Conservation (phyloP, 2,329 filamentous ascomycete genomes). For the Aspergillus awamori region DNA sequence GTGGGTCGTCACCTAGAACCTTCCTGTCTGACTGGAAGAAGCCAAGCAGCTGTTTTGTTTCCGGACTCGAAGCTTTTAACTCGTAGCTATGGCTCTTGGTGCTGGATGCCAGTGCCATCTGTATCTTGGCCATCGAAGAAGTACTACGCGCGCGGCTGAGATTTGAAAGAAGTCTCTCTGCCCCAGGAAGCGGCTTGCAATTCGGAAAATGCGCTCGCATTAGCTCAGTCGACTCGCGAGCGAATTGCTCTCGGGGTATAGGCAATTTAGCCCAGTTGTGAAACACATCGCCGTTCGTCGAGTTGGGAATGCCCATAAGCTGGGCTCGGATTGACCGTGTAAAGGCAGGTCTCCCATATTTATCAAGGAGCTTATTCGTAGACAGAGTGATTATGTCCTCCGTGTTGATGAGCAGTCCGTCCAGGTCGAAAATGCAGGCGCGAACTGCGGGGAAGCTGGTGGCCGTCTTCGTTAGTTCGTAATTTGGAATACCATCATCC, state of each 20-base stretch:
- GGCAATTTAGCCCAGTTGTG: constrained; percentile 37
- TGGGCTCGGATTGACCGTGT: constrained; percentile 23
- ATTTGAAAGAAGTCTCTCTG: constrained; percentile 21
- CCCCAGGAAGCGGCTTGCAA: constrained; percentile 27
- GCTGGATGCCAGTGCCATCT: constrained; percentile 29
- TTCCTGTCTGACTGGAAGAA: constrained; percentile 20
- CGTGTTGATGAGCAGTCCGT: constrained; percentile 39
- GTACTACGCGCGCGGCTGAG: constrained; percentile 20
- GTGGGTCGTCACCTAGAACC: constrained; percentile 25
- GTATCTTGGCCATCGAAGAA: constrained; percentile 18
- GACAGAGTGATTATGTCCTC: constrained; percentile 35
- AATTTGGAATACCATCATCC: too few species aligned
- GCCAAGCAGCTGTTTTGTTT: constrained; percentile 23
- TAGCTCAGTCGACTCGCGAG: constrained; percentile 31
- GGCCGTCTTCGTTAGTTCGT: constrained; percentile 10
- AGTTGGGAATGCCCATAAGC: constrained; percentile 30
- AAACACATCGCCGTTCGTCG: constrained; percentile 31
- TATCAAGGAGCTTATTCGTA: constrained; percentile 23
- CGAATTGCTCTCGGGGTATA: constrained; percentile 34
- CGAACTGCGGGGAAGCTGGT: constrained; percentile 30
- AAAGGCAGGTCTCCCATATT: constrained; percentile 23
- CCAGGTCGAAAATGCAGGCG: constrained; percentile 41
- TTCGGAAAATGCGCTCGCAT: constrained; percentile 33
- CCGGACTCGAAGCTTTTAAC: constrained; percentile 26
- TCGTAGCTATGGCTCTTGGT: constrained; percentile 26